Evolutionary conservation across 2,329 filamentous ascomycete genomes (phyloP), one percentile per base, ranked within the genome.

Genomic region (Metarhizium sp.): DNA sequence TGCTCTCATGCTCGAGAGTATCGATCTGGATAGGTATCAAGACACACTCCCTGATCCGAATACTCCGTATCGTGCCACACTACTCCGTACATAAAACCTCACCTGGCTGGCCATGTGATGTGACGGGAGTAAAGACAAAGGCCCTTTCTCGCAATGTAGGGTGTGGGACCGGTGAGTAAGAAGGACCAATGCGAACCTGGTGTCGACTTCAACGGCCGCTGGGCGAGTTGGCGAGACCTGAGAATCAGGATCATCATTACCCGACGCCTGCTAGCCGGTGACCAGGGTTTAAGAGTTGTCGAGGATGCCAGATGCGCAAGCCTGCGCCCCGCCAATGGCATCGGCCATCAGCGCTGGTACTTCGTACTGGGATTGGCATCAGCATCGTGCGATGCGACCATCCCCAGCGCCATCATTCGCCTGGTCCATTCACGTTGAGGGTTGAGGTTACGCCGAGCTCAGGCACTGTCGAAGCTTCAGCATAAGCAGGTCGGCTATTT

Each of bases 161-260:
- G 43, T 57, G 60, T 56, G 62, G 61, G 60, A 62, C 60, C 62
- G 62, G 62, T 64, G 61, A 63, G 52, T 36, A 45, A 32, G 50
- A 43, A 10, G 49, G 54, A 51, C 58, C 57, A 62, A 59, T 61
- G 48, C 50, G 50, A 55, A 50, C 29, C 16, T 29, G 18, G 11
- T 25, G 11, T 48, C 20, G 36, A 55, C 32, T 48, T 30, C 16
- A 40, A 53, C 38, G 43, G 49, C 53, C 43, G 20, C 55, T 49
- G 48, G 38, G 49, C 40, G 45, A 54, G 32, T 34, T 34, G 43
- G 42, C 32, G 50, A 25, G 20, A 49, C 36, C 30, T 34, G 32
- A 16, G 50, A 16, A 52, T 49, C 43, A 53, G n/a, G 11, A 34
- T 45, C 42, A 16, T 29, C 18, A 13, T 43, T 42, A 25, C 36